A percentile compares a stretch with the other conserved stretches of the same genome.
Evolutionary conservation across 495 filamentous ascomycete species (phyloP).

Genomic region (Haplographium delicatum): DNA sequence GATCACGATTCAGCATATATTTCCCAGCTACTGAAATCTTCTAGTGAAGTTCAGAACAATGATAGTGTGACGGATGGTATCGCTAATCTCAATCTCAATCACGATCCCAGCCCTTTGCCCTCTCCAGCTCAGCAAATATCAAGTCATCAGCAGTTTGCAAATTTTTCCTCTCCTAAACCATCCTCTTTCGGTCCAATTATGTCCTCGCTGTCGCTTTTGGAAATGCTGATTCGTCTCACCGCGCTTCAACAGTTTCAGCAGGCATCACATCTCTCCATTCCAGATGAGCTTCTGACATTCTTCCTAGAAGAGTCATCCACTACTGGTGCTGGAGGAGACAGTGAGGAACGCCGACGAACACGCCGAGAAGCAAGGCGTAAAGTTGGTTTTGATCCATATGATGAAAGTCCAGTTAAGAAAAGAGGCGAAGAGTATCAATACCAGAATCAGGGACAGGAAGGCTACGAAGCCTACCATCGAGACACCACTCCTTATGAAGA

Average conservation of each 20-base stretch:
- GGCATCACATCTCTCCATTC: constrained; percentile 83
- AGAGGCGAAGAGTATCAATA: constrained; percentile 22
- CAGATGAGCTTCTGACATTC: constrained; percentile 91
- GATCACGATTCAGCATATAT: constrained; percentile 21
- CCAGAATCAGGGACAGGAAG: constrained; percentile 10
- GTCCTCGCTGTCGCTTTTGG: constrained; percentile 86
- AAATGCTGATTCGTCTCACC: constrained; percentile 87
- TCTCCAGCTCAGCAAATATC: constrained; percentile 13
- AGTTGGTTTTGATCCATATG: constrained; percentile 85
- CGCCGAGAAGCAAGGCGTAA: constrained; percentile 64
- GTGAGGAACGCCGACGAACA: constrained; percentile 64
- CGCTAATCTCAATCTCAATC: constrained; percentile 17
- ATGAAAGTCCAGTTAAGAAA: constrained; percentile 25
- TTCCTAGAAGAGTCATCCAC: constrained; percentile 77
- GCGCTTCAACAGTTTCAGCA: constrained; percentile 97
- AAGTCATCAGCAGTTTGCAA: constrained; percentile 22
- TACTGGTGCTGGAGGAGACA: constrained; percentile 68
- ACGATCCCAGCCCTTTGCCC: constrained; percentile 23
- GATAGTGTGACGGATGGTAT: constrained; percentile 5
- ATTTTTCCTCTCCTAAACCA: constrained; percentile 19
- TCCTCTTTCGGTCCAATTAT: constrained; percentile 49
- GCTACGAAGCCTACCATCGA: constrained; percentile 2
- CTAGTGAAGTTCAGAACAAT: constrained; percentile 1
- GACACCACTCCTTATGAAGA: constrained; percentile 13
- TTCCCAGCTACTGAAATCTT: constrained; percentile 24